Conservation (phyloP, 2,329 filamentous ascomycete genomes). For the Hymenotorrendiella dingleyae region DNA sequence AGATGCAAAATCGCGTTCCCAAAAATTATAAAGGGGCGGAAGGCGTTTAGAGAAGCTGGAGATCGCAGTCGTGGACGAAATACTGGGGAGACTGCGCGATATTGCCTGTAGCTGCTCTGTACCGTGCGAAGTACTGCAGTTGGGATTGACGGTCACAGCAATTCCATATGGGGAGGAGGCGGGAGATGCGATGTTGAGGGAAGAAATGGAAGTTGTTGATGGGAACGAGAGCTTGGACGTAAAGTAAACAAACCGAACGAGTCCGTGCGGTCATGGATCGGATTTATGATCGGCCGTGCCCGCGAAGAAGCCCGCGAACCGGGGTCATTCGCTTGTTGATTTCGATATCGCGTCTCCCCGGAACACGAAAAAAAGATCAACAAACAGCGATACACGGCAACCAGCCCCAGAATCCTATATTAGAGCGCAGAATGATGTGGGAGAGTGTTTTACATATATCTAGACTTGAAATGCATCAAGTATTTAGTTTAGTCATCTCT, state of each 20-base stretch:
- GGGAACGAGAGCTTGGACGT: neutral
- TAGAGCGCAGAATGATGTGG: neutral
- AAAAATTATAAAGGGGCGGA: conserved; percentile 19
- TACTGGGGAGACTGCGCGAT: conserved; percentile 4
- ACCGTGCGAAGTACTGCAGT: conserved; percentile 10
- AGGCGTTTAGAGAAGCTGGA: conserved; percentile 2
- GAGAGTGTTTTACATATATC: neutral
- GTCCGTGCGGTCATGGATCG: too few species aligned
- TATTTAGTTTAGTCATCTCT: neutral
- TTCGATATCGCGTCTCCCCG: conserved; percentile 10
- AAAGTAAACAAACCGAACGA: conserved; percentile 1
- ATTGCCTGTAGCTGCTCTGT: conserved; percentile 9
- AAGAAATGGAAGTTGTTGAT: conserved; percentile 3
- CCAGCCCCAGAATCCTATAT: too few species aligned
- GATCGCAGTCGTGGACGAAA: conserved; percentile 5
- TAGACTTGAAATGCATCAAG: neutral
- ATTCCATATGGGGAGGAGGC: conserved; percentile 12
- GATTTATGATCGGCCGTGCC: too few species aligned
- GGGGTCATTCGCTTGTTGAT: too few species aligned
- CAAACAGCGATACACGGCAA: neutral
- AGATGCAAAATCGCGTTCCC: conserved; percentile 20
- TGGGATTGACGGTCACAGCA: conserved; percentile 6
- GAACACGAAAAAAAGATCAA: conserved; percentile 1
- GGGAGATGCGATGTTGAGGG: neutral
- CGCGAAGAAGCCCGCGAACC: too few species aligned